Conservation (phyloP, 495 filamentous ascomycete species). For the Pseudomonodictys pantanalensis region DNA sequence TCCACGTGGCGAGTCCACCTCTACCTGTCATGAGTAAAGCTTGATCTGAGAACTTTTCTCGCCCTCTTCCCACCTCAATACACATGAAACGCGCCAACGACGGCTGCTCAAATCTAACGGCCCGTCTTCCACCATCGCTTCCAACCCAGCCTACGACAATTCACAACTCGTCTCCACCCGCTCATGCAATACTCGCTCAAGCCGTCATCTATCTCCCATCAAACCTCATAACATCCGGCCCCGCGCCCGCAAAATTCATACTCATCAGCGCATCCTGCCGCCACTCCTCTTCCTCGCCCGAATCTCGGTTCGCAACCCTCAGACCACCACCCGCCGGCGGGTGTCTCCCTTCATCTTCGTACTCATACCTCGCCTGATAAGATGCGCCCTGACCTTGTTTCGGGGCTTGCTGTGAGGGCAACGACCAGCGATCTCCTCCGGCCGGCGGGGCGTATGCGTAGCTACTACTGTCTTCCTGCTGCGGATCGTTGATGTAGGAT, state of each 20-base stretch:
- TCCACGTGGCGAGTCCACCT: too few relatives aligned
- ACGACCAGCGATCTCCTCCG: slow-evolving; percentile 10
- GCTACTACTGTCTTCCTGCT: not conserved
- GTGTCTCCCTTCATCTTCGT: not conserved
- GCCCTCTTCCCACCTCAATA: not conserved
- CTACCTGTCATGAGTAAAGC: too few relatives aligned
- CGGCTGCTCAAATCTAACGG: too few relatives aligned
- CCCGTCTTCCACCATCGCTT: not conserved
- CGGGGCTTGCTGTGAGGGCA: slow-evolving; percentile 11
- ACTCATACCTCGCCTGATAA: not conserved
- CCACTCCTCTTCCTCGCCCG: slow-evolving; percentile 34
- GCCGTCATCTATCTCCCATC: not conserved
- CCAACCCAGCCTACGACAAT: not conserved
- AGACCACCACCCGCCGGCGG: slow-evolving; percentile 31
- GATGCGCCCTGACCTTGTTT: not conserved
- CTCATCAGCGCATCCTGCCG: slow-evolving; percentile 39
- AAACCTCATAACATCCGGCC: slow-evolving; percentile 13
- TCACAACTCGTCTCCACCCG: not conserved
- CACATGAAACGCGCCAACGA: not conserved
- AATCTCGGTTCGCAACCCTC: slow-evolving; percentile 37
- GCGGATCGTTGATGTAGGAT: not conserved
- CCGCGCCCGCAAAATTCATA: slow-evolving; percentile 35
- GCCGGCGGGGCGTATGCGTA: not conserved
- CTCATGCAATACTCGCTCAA: too few relatives aligned
- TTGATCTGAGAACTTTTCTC: too few relatives aligned